Percentiles rank a stretch among this genome's conserved stretches.
Evolutionary conservation across 805 yeast species (phyloP).

Genomic region (Lachancea sp.): DNA sequence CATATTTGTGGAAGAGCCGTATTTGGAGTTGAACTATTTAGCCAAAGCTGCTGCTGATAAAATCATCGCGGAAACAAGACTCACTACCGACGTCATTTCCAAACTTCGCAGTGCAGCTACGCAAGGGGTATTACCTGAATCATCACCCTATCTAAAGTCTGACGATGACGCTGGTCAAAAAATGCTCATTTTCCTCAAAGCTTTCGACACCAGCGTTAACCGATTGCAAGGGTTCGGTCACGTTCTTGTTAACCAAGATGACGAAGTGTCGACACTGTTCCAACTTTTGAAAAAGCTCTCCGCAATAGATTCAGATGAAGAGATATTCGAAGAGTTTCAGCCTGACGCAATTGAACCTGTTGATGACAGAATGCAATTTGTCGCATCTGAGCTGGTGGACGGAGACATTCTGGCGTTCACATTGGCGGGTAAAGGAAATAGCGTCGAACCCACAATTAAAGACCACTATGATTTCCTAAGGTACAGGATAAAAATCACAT

Average conservation of each 20-base stretch:
- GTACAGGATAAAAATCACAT: slow-evolving; percentile 53
- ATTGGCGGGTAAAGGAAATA: slow-evolving; percentile 12
- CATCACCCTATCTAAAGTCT: neutral
- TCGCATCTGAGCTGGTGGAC: slow-evolving; percentile 50
- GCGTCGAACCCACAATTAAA: slow-evolving; percentile 34
- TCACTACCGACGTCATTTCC: slow-evolving; percentile 1
- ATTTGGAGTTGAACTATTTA: slow-evolving; percentile 19
- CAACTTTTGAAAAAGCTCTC: slow-evolving; percentile 14
- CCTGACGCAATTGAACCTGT: slow-evolving; percentile 45
- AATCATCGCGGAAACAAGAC: neutral
- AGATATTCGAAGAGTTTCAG: slow-evolving; percentile 55
- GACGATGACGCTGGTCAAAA: slow-evolving; percentile 1
- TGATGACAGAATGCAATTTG: slow-evolving; percentile 38
- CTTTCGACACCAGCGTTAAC: slow-evolving; percentile 53
- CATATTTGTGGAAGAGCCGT: slow-evolving; percentile 61
- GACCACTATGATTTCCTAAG: slow-evolving; percentile 49
- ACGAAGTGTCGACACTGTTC: slow-evolving; percentile 37
- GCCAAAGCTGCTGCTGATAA: neutral
- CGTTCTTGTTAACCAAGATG: slow-evolving; percentile 44
- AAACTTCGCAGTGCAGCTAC: slow-evolving; percentile 2
- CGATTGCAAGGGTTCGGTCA: slow-evolving; percentile 63
- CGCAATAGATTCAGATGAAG: slow-evolving; percentile 33
- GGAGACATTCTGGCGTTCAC: slow-evolving; percentile 58
- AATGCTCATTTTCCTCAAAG: slow-evolving; percentile 47
- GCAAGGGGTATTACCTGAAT: slow-evolving; percentile 1